A percentile compares a stretch with the other conserved stretches of the same genome.
These are phyloP conservation scores for Collybia mongolica DNA, from an alignment of 768 basidiomycete genomes.

Conservation along the genomic window DNA sequence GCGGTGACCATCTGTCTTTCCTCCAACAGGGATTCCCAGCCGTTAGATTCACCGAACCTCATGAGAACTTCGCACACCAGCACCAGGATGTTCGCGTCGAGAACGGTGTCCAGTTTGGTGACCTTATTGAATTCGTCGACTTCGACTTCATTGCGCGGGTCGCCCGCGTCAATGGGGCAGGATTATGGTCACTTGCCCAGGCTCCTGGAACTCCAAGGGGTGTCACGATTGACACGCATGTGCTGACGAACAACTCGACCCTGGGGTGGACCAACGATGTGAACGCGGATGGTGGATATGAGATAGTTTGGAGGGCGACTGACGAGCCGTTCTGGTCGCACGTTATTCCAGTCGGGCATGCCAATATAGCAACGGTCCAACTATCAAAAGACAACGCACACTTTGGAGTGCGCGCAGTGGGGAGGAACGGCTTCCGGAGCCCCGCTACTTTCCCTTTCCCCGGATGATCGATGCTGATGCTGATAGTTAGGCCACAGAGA, in stretches of 20 bases:
- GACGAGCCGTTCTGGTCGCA: constrained; percentile 47
- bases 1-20: constrained; percentile 56
- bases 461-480: not conserved
- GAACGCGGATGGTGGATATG: constrained; percentile 41
- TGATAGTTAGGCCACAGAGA: no score
- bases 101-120: constrained; percentile 54
- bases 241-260: constrained; percentile 55
- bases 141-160: constrained; percentile 51
- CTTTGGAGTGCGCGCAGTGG: constrained; percentile 48
- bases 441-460: constrained; percentile 42
- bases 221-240: constrained; percentile 42
- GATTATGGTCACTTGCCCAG: constrained; percentile 54
- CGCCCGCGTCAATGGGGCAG: constrained; percentile 50
- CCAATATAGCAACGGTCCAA: constrained; percentile 36
- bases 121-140: constrained; percentile 52
- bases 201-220: constrained; percentile 51
- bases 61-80: constrained; percentile 58
- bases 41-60: constrained; percentile 51
- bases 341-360: constrained; percentile 46
- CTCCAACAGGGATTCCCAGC: constrained; percentile 49
- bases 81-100: constrained; percentile 53
- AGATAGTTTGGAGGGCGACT: constrained; percentile 50
- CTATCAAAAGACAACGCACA: constrained; percentile 53
- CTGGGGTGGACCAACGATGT: constrained; percentile 43
- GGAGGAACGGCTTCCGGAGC: constrained; percentile 49